Base-by-base conservation (phyloP, 768 basidiomycete species). In the Myochromella boudieri region DNA sequence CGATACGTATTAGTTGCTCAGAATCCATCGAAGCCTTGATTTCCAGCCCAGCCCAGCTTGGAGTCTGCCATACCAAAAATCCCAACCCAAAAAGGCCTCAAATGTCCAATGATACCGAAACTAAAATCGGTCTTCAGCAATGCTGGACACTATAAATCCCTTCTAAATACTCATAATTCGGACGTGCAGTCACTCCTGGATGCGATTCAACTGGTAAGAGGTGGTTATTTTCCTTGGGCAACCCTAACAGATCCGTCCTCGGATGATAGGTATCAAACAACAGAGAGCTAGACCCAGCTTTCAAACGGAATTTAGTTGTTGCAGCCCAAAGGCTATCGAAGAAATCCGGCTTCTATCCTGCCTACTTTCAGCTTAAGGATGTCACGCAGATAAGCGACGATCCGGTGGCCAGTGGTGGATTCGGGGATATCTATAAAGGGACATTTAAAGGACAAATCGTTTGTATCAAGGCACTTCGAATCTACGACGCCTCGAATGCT, bases 311-410 rank as follows among this genome's bases (percentile, higher is more conserved):
- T n/a, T 17, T 34, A 14, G 20, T 48, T 5, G 38, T 48, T 20
- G 46, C 46, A 14, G 24, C 38, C 26, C 46, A 48, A 48, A 48
- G 46, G 25, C 37, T 48, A 10, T 48, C 46, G 12, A 40, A 20
- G 24, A 40, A 18, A n/a, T 18, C 38, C 3, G 46, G 39, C 17
- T 32, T 48, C 32, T 42, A 31, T 41, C 46, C 29, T 15, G 15
- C 25, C 12, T 28, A 15, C 17, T 47, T 17, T 20, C n/a, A 33
- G 10, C 10, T 45, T 17, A 9, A 15, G 27, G 34, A 33, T 5
- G 22, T 45, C 15, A 20, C 14, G 3, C n/a, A 14, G 3, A 24
- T 8, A 20, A 8, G 24, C 21, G 8, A 37, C 11, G 44, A 33
- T 17, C 15, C 25, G n/a, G 27, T 45, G 11, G 44, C 34, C 33